A percentile compares a stretch with the other conserved stretches of the same genome.
phyloP scores from a whole-genome alignment of 2,329 filamentous ascomycete genomes.

The Acephala macrosclerotiorum region DNA sequence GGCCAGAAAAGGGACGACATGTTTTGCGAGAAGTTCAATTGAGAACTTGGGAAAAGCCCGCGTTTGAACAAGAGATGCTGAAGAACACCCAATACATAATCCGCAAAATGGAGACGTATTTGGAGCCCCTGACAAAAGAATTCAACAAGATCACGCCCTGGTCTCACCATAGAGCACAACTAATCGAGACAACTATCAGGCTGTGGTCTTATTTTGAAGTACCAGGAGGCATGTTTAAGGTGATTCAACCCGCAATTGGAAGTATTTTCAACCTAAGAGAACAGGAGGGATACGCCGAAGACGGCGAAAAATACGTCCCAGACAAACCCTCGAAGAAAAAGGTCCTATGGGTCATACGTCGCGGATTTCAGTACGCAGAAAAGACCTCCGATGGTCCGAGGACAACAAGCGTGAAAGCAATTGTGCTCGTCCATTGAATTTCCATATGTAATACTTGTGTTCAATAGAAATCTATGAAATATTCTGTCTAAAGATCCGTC shows the following conservation, averaged over 20 bases:
- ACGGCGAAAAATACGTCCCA: neutral
- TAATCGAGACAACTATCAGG: constrained; percentile 19
- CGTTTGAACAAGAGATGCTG: constrained; percentile 11
- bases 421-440: constrained; percentile 1
- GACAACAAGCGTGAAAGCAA: constrained; percentile 14
- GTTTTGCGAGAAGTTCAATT: constrained; percentile 23
- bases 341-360: constrained; percentile 12
- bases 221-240: constrained; percentile 4
- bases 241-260: constrained; percentile 42
- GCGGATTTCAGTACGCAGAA: constrained; percentile 16
- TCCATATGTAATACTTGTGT: too few species aligned
- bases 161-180: constrained; percentile 12
- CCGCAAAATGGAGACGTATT: constrained; percentile 13
- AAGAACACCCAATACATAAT: constrained; percentile 10
- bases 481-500: too few species aligned
- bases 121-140: constrained; percentile 20
- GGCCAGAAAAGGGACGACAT: constrained; percentile 14
- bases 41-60: constrained; percentile 14
- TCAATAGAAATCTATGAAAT: too few species aligned
- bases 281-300: neutral
- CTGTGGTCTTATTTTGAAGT: constrained; percentile 23
- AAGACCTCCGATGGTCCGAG: neutral
- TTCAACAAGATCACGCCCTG: neutral
- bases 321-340: neutral
- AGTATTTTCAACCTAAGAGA: constrained; percentile 51